Conservation (phyloP, 352 stramenopile species). For the Pythium catenulatum region DNA sequence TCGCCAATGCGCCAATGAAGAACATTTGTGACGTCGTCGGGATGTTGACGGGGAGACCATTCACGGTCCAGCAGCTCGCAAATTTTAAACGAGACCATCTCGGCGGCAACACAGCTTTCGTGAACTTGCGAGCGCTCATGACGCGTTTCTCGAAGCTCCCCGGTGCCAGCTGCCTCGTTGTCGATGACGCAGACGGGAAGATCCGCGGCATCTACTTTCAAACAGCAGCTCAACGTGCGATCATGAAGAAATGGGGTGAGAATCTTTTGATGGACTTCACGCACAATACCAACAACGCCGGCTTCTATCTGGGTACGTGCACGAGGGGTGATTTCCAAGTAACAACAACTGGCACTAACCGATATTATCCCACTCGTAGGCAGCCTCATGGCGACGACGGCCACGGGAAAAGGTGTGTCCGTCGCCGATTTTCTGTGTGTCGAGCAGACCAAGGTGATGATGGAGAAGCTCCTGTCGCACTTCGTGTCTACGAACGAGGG, state of each 20-base stretch:
- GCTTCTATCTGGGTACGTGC: constrained; percentile 51
- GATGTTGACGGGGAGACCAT: neutral
- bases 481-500: neutral
- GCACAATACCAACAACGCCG: constrained; percentile 59
- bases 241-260: constrained; percentile 46
- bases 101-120: neutral
- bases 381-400: constrained; percentile 43
- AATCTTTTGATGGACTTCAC: constrained; percentile 53
- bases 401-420: constrained; percentile 38
- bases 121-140: neutral
- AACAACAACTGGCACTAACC: neutral
- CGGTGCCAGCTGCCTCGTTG: neutral
- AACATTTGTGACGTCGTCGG: neutral
- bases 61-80: neutral
- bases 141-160: neutral
- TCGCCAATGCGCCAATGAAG: neutral
- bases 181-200: neutral
- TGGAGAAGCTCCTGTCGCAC: constrained; percentile 3
- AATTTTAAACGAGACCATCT: neutral
- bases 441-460: constrained; percentile 44
- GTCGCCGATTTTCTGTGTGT: constrained; percentile 53
- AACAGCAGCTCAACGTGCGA: neutral
- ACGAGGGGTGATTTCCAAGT: neutral
- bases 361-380: constrained; percentile 15
- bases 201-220: no score